Evolutionary conservation across 2,329 filamentous ascomycete genomes (phyloP), one percentile per base, ranked within the genome.

Genomic region (Sporothrix inflata): DNA sequence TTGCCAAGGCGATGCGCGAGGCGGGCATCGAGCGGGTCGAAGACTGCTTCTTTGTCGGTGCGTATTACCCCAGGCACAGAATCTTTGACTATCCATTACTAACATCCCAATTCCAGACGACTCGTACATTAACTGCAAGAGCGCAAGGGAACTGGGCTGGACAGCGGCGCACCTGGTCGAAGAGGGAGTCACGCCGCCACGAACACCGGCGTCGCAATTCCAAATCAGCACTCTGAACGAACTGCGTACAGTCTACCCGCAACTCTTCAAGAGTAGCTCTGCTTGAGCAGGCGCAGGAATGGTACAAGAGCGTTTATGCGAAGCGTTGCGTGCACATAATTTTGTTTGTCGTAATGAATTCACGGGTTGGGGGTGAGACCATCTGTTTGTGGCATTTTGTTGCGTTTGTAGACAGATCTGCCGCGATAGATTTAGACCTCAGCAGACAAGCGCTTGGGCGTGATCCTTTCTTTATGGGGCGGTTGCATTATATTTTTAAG

Each of bases 1-100:
- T 90, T 79, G 87, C 87, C 49, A 97, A 96, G 82, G 96, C 93
- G 6, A 97, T 98, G 92, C 84, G 81, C 63, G 92, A 98, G 77
- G 94, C 95, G 0, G 92, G 91, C 0, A 88, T 92, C 1, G 85
- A 87, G 16, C 85, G 88, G 47, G 83, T 85, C 12, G 86, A 91
- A 57, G 87, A 94, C 73, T 98, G 95, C 81, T 99, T 92, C 79
- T 99, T 98, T 80, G 94, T 99, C 76, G 94, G 94, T 96, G 84
- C 78, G 92, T 71, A 11, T 19, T 16, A 14, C 27, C 8, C 66
- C 67, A 73, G 78, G 67, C 51, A 12, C 34, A n/a, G 16, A 21
- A 66, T 19, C 34, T 8, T 14, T 42, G 5, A 5, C 16, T 21
- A 27, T 27, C 8, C 4, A 9, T 14, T 16, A 16, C 51, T 53